These are phyloP conservation scores for Albifimbria verrucaria DNA, from an alignment of 2,329 filamentous ascomycete species.

Conservation along the genomic window DNA sequence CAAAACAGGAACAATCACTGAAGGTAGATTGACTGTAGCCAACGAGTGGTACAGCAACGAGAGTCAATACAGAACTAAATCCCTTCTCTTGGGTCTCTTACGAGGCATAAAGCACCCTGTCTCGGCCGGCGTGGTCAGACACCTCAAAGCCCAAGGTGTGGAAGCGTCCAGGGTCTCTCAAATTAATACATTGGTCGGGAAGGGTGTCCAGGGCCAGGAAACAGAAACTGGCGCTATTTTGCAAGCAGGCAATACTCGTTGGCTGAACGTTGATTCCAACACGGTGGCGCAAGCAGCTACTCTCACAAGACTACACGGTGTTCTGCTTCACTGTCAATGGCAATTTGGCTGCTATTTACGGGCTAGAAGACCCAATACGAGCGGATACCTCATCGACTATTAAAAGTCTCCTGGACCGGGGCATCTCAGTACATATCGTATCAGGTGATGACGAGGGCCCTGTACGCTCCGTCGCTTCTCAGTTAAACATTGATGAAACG, in stretches of 20 bases:
- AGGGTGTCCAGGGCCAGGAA: constrained; percentile 38
- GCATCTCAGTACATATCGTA: constrained; percentile 44
- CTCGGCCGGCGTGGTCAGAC: constrained; percentile 40
- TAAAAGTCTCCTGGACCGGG: constrained; percentile 28
- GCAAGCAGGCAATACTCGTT: constrained; percentile 48
- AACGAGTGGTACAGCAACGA: constrained; percentile 5
- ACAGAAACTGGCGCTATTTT: constrained; percentile 22
- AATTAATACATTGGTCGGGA: constrained; percentile 38
- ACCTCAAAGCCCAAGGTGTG: constrained; percentile 30
- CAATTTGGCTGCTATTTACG: constrained; percentile 36
- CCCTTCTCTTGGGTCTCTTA: constrained; percentile 28
- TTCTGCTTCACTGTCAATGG: constrained; percentile 44
- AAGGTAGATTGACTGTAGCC: constrained; percentile 47
- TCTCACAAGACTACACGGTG: constrained; percentile 35
- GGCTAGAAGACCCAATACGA: constrained; percentile 44
- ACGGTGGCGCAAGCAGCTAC: constrained; percentile 28
- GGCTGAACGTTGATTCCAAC: constrained; percentile 35
- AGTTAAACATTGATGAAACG: constrained; percentile 34
- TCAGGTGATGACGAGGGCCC: constrained; percentile 53
- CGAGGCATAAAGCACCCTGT: constrained; percentile 49
- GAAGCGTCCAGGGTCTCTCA: constrained; percentile 19
- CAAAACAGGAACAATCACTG: constrained; percentile 75
- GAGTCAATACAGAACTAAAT: not conserved
- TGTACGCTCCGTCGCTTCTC: constrained; percentile 36
- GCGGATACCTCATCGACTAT: constrained; percentile 36